Base-by-base conservation (phyloP, 441 rosid species). In the Omphalea diandra region DNA sequence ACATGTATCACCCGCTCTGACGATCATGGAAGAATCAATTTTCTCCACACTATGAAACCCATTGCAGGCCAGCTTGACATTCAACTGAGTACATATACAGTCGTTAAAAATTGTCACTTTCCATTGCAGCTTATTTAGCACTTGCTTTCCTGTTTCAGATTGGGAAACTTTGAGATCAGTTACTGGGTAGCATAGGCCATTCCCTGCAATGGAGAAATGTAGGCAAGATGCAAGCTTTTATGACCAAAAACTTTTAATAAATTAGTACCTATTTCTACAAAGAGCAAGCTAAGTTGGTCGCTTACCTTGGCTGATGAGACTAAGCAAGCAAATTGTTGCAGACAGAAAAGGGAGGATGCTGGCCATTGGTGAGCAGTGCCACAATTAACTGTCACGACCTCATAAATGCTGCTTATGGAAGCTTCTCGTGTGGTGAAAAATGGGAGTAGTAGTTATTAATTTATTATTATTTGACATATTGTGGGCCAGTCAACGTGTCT, bases 11-110 rank as follows among this genome's bases (percentile, higher is more conserved):
- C 66, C 82, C 5, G 38, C 40, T 36, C 55, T 54, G 7, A 69
- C 56, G 29, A 80, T 2, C 40, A 65, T 8, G 5, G 77, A 71
- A 17, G 79, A 67, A 49, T 76, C 58, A 1, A 69, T 17, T 3
- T 43, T 9, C 43, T 67, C 58, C 2, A 0, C 43, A 0, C 74
- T 46, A n/a, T 46, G 20, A 44, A 83, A 83, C 11, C 80, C 82
- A n/a, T 41, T 4, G 73, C 84, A 80, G 31, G 63, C 50, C 35
- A 80, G 14, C 18, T 59, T 72, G 57, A 78, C 9, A 4, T 60
- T n/a, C 40, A 3, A 2, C 7, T 59, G 63, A 3, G 57, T 9
- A 49, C 83, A 83, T 8, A 24, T 2, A 43, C 82, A 83, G 6
- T 57, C n/a, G 15, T 75, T 79, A 0, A 7, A 4, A 56, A 81